Evolutionary conservation across 331 rosid species (phyloP), one percentile per base, ranked within the genome.

Genomic region (Stylosanthes scabra): DNA sequence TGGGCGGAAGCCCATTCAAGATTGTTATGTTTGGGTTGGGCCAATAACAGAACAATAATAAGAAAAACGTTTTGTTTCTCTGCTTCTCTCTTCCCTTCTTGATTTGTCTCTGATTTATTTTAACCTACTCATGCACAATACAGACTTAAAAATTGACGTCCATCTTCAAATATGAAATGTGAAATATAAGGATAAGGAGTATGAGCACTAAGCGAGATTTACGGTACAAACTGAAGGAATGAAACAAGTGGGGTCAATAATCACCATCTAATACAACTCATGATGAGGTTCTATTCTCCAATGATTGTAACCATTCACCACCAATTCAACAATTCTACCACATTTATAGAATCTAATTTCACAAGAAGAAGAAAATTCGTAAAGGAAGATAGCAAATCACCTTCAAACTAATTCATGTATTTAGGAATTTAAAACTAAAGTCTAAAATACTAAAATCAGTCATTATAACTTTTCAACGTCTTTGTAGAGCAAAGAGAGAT

Each of bases 281-380:
- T 54, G 37, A 31, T 31, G 70, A 56, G 68, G 78, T 66, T 66
- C 50, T 76, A 68, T 66, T 79, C 70, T 64, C 59, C 50, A 71
- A 72, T 70, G 49, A 71, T 79, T 25, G 34, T 63, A 74, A 54
- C 49, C 31, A 51, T 25, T 16, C 25, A 49, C 3, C 70, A 78
- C 47, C 14, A 68, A 50, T 27, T 62, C 16, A 31, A 31, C 4
- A 72, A 25, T 78, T 83, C 78, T 60, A 78, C 56, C 62, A 31
- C 66, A 63, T 9, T 31, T 56, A 4, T 4, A 50, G 68, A 50
- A 74, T 79, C 62, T 64, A 45, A 46, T 15, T 69, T 64, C 42
- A 52, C 67, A 6, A 31, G 37, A 31, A 3, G 37, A 31, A 31
- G 4, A 2, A 31, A n/a, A n/a, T n/a, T 31, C 37, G 4, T 29